Percentiles rank a stretch among this genome's conserved stretches.
These are phyloP conservation scores for Acidomyces sp. DNA, from an alignment of 495 filamentous ascomycete genomes.

Conservation along the genomic window DNA sequence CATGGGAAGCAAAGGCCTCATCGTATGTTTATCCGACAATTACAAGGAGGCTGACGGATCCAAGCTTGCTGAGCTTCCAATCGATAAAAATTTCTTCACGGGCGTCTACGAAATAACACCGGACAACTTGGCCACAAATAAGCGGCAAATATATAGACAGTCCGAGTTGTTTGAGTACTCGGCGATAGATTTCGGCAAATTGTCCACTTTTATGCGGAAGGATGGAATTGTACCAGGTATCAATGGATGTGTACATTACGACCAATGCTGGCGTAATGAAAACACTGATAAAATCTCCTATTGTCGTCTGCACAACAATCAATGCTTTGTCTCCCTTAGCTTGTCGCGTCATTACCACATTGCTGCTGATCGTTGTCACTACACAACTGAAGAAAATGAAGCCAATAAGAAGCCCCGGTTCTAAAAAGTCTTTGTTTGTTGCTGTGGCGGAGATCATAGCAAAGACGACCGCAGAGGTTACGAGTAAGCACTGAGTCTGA, in stretches of 20 bases:
- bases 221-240: conserved; percentile 32
- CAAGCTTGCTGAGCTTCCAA: conserved; percentile 29
- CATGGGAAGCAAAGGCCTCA: conserved; percentile 29
- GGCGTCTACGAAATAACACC: conserved; percentile 21
- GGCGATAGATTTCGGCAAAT: conserved; percentile 26
- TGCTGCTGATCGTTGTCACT: conserved; percentile 25
- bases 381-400: conserved; percentile 30
- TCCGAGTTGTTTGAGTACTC: conserved; percentile 32
- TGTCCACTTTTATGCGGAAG: conserved; percentile 21
- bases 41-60: conserved; percentile 26
- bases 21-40: conserved; percentile 35
- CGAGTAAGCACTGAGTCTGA: conserved; percentile 32
- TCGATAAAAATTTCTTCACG: conserved; percentile 27
- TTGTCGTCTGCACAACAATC: conserved; percentile 32
- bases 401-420: conserved; percentile 32
- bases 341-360: conserved; percentile 33
- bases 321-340: conserved; percentile 32
- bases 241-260: conserved; percentile 28
- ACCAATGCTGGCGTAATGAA: conserved; percentile 32
- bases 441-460: conserved; percentile 29
- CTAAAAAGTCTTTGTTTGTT: conserved; percentile 30
- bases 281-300: conserved; percentile 33
- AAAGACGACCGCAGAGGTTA: conserved; percentile 29
- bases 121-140: conserved; percentile 28
- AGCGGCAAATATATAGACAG: conserved; percentile 34